phyloP scores from a whole-genome alignment of 306 rosid genomes.

The Sophora flavescens region DNA sequence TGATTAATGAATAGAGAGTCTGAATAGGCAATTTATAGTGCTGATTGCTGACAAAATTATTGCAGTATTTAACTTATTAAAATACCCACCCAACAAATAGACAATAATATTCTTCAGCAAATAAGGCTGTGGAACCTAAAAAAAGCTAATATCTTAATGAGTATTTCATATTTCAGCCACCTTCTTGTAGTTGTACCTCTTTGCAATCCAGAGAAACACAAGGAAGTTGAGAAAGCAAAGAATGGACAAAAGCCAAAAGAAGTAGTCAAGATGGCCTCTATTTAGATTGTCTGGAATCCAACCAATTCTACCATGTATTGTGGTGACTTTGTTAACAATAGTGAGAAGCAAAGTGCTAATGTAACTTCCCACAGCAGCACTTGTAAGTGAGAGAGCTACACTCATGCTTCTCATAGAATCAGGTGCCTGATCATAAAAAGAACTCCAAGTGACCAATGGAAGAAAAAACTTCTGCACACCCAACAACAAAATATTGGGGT shows the following conservation, averaged over 20 bases:
- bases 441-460: constrained; percentile 75
- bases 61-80: neutral
- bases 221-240: constrained; percentile 72
- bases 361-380: constrained; percentile 73
- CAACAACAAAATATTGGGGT: constrained; percentile 81
- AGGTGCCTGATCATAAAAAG: constrained; percentile 80
- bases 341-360: constrained; percentile 76
- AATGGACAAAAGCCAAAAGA: constrained; percentile 73
- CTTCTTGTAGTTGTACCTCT: constrained; percentile 72
- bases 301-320: constrained; percentile 69
- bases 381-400: constrained; percentile 81
- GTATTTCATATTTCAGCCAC: constrained; percentile 39
- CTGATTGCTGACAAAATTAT: too few relatives aligned
- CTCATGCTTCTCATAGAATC: constrained; percentile 91
- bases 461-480: constrained; percentile 84
- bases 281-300: constrained; percentile 90
- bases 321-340: constrained; percentile 66
- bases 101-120: neutral
- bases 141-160: constrained; percentile 17
- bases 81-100: neutral
- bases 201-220: constrained; percentile 65
- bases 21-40: too few relatives aligned
- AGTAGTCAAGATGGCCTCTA: constrained; percentile 85
- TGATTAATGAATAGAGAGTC: too few relatives aligned
- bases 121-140: neutral